A percentile compares a stretch with the other conserved stretches of the same genome.
Conservation (phyloP, 495 filamentous ascomycete genomes). For the Aspergillus leporis region DNA sequence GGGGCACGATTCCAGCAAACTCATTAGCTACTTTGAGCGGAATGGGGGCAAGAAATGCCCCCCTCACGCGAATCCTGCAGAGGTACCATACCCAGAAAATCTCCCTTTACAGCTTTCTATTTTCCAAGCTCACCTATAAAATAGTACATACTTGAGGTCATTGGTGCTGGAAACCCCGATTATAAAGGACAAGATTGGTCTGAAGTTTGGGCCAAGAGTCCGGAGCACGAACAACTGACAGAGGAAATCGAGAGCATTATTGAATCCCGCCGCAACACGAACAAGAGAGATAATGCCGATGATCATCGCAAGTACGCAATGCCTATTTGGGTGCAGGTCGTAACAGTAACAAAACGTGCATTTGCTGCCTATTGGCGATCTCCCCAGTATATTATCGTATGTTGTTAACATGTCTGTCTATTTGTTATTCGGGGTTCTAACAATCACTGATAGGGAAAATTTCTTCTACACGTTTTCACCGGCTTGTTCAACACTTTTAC, state of each 20-base stretch:
- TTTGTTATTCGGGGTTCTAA: constrained; percentile 10
- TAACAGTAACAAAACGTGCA: constrained; percentile 48
- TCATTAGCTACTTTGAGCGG: constrained; percentile 64
- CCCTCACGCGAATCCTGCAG: constrained; percentile 60
- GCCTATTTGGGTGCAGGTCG: constrained; percentile 55
- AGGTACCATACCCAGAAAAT: constrained; percentile 33
- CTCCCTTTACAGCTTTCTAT: neutral
- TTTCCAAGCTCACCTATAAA: neutral
- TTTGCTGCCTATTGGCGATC: constrained; percentile 62
- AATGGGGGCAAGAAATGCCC: constrained; percentile 63
- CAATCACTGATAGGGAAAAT: constrained; percentile 44
- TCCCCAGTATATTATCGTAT: constrained; percentile 56
- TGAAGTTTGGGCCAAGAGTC: constrained; percentile 56
- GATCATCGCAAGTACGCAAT: constrained; percentile 60
- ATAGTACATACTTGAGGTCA: constrained; percentile 66
- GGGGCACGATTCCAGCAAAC: constrained; percentile 50
- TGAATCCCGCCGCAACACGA: constrained; percentile 30
- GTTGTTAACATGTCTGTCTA: constrained; percentile 4
- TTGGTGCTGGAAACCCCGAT: constrained; percentile 63
- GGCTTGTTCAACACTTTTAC: constrained; percentile 68
- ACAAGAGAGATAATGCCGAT: constrained; percentile 31
- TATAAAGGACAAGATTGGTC: constrained; percentile 63
- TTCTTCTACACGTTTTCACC: constrained; percentile 63
- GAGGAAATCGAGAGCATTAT: constrained; percentile 51
- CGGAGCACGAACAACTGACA: constrained; percentile 42